Conservation (phyloP, 2,329 filamentous ascomycete species). For the Fusarium avenaceum region DNA sequence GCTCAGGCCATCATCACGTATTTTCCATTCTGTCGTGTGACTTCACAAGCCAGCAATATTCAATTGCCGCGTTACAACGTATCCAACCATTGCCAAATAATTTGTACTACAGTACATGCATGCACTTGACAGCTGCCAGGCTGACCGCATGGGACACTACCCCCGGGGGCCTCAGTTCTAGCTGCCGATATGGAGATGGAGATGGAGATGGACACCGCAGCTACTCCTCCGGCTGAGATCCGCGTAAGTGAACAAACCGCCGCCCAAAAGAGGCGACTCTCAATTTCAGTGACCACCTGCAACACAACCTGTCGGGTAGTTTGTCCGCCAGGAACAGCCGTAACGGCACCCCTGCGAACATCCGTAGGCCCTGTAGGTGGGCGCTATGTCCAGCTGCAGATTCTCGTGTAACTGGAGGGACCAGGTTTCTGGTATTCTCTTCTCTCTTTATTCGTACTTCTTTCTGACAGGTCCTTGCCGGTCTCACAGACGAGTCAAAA, state of each 20-base stretch:
- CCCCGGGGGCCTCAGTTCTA: conserved; percentile 19
- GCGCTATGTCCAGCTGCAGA: conserved; percentile 15
- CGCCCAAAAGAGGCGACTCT: conserved; percentile 5
- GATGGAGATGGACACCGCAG: not conserved
- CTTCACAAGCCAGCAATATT: conserved; percentile 12
- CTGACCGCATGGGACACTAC: conserved; percentile 22
- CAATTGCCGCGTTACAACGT: conserved; percentile 7
- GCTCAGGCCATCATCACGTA: not conserved
- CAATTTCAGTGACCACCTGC: not conserved
- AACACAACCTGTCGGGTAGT: conserved; percentile 10
- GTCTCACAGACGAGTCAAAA: conserved; percentile 26
- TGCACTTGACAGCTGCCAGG: conserved; percentile 17
- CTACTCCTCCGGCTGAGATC: conserved; percentile 25
- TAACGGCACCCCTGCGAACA: conserved; percentile 28
- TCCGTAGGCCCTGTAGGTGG: conserved; percentile 17
- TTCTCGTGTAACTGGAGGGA: conserved; percentile 33
- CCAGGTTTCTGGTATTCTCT: conserved; percentile 17
- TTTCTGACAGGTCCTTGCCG: conserved; percentile 30
- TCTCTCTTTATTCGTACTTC: not conserved
- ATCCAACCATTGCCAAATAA: not conserved
- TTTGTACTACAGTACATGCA: conserved; percentile 2
- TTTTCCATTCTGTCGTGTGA: conserved; percentile 15
- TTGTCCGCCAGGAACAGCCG: conserved; percentile 8
- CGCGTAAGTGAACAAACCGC: conserved; percentile 36
- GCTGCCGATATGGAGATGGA: conserved; percentile 28